These are phyloP conservation scores for Citrullus colocynthis DNA, from an alignment of 306 rosid species.

Conservation along the genomic window DNA sequence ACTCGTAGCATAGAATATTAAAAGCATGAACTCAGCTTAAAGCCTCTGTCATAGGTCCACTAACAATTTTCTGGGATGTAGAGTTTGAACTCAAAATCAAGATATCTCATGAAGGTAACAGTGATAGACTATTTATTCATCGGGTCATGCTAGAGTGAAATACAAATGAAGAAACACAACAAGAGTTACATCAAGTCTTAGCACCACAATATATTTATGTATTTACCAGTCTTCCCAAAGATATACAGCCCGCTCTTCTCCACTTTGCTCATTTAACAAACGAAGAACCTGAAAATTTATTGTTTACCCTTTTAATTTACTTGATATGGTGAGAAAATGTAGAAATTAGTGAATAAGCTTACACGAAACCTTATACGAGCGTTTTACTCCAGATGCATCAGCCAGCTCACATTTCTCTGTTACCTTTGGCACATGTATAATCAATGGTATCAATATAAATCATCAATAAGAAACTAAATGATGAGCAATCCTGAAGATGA, in stretches of 20 bases:
- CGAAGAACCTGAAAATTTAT: conserved; percentile 68
- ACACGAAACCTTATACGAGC: conserved; percentile 57
- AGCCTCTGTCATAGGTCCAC: not conserved
- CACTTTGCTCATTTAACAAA: conserved; percentile 60
- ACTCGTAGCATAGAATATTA: too few relatives aligned
- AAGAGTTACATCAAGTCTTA: not conserved
- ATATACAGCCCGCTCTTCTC: conserved; percentile 54
- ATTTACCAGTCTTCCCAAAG: conserved; percentile 72
- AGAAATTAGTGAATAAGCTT: conserved; percentile 8
- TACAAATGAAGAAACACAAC: not conserved
- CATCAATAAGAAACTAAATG: conserved; percentile 5
- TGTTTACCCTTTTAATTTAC: conserved; percentile 11
- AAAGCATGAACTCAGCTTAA: not conserved
- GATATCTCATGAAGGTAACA: not conserved
- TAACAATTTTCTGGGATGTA: not conserved
- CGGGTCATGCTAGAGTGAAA: not conserved
- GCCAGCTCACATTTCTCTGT: conserved; percentile 39
- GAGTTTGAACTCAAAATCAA: not conserved
- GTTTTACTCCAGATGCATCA: conserved; percentile 34
- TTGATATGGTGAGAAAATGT: conserved; percentile 7
- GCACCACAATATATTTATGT: conserved; percentile 11
- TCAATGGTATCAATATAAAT: conserved; percentile 5
- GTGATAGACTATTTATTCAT: not conserved
- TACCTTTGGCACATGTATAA: conserved; percentile 33
- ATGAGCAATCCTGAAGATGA: not conserved